Evolutionary conservation across 345 rosid species (phyloP).

Genomic region (Citrus sinensis): DVS_A1.0 CM039169.1:2177501-2178000

Average conservation of each 20-base stretch:
- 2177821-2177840: conserved; percentile 26
- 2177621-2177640: conserved; percentile 54
- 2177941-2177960: not conserved
- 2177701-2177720: conserved; percentile 54
- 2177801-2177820: conserved; percentile 56
- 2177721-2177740: conserved; percentile 63
- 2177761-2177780: conserved; percentile 62
- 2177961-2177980: conserved; percentile 32
- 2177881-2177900: not conserved
- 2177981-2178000: conserved; percentile 56
- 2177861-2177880: not conserved
- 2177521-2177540: conserved; percentile 73
- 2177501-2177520: conserved; percentile 76
- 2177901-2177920: not conserved
- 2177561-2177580: conserved; percentile 73
- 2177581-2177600: conserved; percentile 71
- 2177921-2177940: not conserved
- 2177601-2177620: conserved; percentile 72
- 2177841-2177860: not conserved
- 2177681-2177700: conserved; percentile 16
- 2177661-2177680: conserved; percentile 11
- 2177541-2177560: conserved; percentile 72
- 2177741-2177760: conserved; percentile 68
- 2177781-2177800: conserved; percentile 59
- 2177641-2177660: conserved; percentile 2